Evolutionary conservation across 345 rosid species (phyloP), one percentile per base, ranked within the genome.

Genomic region (Sonneratia alba): DNA sequence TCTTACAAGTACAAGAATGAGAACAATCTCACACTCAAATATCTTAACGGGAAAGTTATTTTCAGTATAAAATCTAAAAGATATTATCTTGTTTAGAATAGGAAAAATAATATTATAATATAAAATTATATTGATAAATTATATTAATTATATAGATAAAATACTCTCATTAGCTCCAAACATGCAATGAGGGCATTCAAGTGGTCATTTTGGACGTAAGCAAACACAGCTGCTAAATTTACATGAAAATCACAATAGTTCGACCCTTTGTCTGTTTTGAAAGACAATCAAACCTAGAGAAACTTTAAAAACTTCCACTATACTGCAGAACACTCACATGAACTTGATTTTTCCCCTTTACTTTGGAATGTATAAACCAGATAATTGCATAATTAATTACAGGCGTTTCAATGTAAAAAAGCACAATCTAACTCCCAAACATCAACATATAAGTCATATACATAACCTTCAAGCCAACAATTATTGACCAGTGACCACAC

Each of bases 11-110:
- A n/a, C n/a, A n/a, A n/a, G n/a, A n/a, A n/a, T n/a, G n/a, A n/a
- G n/a, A n/a, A 92, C 96, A 36, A 92, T 96, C 70, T 89, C 87
- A 68, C 68, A 96, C n/a, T n/a, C n/a, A n/a, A n/a, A n/a, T n/a
- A n/a, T n/a, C n/a, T n/a, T n/a, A n/a, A n/a, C n/a, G n/a, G n/a
- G n/a, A n/a, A n/a, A n/a, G n/a, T n/a, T n/a, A n/a, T n/a, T n/a
- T n/a, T n/a, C n/a, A n/a, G n/a, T n/a, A n/a, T n/a, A n/a, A n/a
- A n/a, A n/a, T n/a, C n/a, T n/a, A n/a, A n/a, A n/a, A n/a, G n/a
- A n/a, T n/a, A n/a, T n/a, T n/a, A n/a, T n/a, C n/a, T n/a, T n/a
- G n/a, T n/a, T n/a, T n/a, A n/a, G n/a, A n/a, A n/a, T n/a, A n/a
- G n/a, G n/a, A n/a, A n/a, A n/a, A n/a, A n/a, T n/a, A n/a, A n/a